phyloP scores from a whole-genome alignment of 2,329 filamentous ascomycete species.

The Thermoascus crustaceus region DNA sequence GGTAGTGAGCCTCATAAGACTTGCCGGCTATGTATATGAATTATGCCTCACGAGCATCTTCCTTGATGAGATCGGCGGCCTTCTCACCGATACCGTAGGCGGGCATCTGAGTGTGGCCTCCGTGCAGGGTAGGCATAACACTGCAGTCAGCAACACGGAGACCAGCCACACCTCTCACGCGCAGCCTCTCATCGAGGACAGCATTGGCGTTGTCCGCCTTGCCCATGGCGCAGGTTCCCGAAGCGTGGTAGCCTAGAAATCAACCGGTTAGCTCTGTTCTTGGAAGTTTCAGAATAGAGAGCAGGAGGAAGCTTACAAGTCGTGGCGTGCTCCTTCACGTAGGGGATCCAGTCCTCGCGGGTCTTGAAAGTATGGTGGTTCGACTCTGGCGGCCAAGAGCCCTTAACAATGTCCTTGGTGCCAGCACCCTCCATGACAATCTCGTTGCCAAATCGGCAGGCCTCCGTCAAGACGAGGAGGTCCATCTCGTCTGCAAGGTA shows the following conservation, averaged over 20 bases:
- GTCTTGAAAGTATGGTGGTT: conserved; percentile 46
- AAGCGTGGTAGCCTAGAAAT: conserved; percentile 47
- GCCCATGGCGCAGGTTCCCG: conserved; percentile 51
- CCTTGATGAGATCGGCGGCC: conserved; percentile 44
- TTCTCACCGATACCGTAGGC: conserved; percentile 52
- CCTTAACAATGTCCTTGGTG: conserved; percentile 52
- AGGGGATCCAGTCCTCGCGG: conserved; percentile 51
- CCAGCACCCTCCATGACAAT: conserved; percentile 50
- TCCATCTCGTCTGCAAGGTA: conserved; percentile 52
- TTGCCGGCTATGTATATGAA: no score
- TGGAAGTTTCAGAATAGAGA: conserved; percentile 1
- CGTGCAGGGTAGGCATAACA: conserved; percentile 45
- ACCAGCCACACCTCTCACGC: conserved; percentile 44
- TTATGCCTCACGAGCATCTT: no score
- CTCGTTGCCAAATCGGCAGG: conserved; percentile 52
- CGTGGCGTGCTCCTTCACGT: conserved; percentile 52
- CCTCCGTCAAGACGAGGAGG: conserved; percentile 51
- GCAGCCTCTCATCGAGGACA: conserved; percentile 48
- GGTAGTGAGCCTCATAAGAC: no score
- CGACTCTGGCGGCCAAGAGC: conserved; percentile 48
- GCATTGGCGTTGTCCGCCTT: conserved; percentile 40
- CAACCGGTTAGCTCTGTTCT: not conserved
- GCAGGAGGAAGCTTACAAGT: conserved; percentile 42
- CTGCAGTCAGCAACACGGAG: conserved; percentile 49
- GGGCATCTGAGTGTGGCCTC: conserved; percentile 50